Percentiles rank a stretch among this genome's conserved stretches.
Conservation (phyloP, 176 grass and related monocot genomes). For the Miscanthus lutarioriparius region DNA sequence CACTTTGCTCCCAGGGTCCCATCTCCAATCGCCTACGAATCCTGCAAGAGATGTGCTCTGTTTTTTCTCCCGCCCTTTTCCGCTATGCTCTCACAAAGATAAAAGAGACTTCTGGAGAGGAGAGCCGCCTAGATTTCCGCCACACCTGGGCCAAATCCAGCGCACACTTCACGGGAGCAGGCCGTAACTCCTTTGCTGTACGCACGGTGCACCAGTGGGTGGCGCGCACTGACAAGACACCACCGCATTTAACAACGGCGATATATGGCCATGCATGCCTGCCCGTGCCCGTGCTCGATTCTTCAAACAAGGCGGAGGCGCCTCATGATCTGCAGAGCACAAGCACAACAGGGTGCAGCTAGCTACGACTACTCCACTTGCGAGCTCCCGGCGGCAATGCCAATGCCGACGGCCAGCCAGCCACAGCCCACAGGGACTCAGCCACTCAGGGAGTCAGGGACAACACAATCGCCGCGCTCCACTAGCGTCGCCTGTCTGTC, state of each 20-base stretch:
- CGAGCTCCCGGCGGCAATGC: conserved; percentile 29
- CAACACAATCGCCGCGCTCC: conserved; percentile 18
- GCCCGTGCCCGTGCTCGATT: neutral
- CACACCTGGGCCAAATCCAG: conserved; percentile 29
- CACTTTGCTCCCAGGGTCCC: neutral
- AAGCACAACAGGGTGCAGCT: neutral
- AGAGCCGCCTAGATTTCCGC: conserved; percentile 29
- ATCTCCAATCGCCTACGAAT: neutral
- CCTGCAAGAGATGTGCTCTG: neutral
- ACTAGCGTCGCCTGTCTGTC: conserved; percentile 47
- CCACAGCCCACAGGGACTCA: neutral
- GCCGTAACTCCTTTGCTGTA: neutral
- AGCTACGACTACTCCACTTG: neutral
- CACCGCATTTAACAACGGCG: conserved; percentile 11
- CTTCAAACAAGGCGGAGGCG: neutral
- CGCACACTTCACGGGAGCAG: neutral
- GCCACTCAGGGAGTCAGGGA: neutral
- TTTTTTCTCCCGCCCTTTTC: neutral
- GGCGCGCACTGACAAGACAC: conserved; percentile 47
- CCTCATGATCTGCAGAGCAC: neutral
- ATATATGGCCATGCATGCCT: conserved; percentile 22
- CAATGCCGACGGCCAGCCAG: conserved; percentile 37
- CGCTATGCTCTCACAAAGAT: neutral
- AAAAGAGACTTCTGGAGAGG: conserved; percentile 8
- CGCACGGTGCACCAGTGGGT: conserved; percentile 20